phyloP scores from a whole-genome alignment of 75 land plant genomes.

The Pinus taeda region DNA sequence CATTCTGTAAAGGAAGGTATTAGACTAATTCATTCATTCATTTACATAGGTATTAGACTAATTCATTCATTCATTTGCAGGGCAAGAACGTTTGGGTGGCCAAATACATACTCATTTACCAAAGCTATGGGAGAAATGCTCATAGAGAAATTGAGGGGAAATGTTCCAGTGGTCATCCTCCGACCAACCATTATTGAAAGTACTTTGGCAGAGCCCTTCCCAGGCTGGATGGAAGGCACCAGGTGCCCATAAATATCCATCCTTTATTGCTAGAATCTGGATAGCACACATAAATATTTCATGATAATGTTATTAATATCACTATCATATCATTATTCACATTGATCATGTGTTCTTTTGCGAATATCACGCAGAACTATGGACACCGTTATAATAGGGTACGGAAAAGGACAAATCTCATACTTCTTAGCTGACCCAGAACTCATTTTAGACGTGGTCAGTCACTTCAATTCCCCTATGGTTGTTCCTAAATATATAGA shows the following conservation, averaged over 20 bases:
- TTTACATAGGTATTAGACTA: no score
- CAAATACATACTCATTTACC: constrained; percentile 56
- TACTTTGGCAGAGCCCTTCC: constrained; percentile 41
- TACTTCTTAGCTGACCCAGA: constrained; percentile 14
- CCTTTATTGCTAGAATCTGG: neutral
- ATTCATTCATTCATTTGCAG: constrained; percentile 8
- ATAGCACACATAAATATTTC: no score
- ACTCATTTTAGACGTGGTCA: constrained; percentile 14
- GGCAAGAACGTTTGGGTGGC: constrained; percentile 57
- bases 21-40: neutral
- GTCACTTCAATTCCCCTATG: neutral
- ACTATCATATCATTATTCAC: neutral
- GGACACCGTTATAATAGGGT: constrained; percentile 13
- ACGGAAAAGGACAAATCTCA: constrained; percentile 21
- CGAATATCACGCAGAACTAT: constrained; percentile 12
- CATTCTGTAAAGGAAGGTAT: neutral
- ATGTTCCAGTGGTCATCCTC: constrained; percentile 41
- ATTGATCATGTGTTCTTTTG: neutral
- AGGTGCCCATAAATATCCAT: constrained; percentile 12
- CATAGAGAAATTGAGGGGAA: constrained; percentile 15
- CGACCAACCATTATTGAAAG: constrained; percentile 54
- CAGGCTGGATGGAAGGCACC: constrained; percentile 65
- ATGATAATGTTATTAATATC: neutral
- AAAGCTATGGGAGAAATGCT: constrained; percentile 68
- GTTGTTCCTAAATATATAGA: neutral